Evolutionary conservation across 441 rosid species (phyloP), one percentile per base, ranked within the genome.

Genomic region (California macrophylla): DNA sequence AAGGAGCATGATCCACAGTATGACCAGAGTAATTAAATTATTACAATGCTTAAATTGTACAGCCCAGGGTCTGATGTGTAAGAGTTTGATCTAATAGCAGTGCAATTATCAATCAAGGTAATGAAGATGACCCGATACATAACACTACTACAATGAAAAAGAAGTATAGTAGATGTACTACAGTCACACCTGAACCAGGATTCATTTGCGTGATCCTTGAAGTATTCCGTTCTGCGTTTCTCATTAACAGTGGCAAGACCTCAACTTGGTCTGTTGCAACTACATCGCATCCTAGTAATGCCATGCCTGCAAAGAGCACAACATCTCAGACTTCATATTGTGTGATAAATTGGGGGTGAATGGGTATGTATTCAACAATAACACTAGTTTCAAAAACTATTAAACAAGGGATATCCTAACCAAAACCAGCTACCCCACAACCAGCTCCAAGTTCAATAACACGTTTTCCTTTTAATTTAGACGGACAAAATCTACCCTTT

Each of bases 391-490:
- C 30, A 12, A 71, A 76, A 26, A 25, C 66, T 61, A 68, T 34
- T 56, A 32, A 69, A 16, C 60, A 70, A 78, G 74, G 75, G 26
- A 68, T 32, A 74, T 68, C 81, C 94, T 75, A 81, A 88, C 97
- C 98, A 76, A 91, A 91, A 66, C 97, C 96, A 60, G 97, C 93
- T 50, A 93, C 95, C 34, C 98, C 97, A 71, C 98, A 93, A 71
- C 98, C 98, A 0, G 97, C 97, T 75, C 98, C 98, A 62, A 93
- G 96, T 79, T 93, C 97, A 68, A 93, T 84, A 42, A 72, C 96
- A 63, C 91, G 95, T 77, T 88, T 91, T 74, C 98, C 96, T 85
- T 89, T 88, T 56, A 93, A 87, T 80, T 87, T 93, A 56, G 92
- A 84, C 3, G 85, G 84, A 79, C 82, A 84, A 79, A 93, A 91